A percentile compares a stretch with the other conserved stretches of the same genome.
Evolutionary conservation across 148 eudicot genomes (phyloP).

Genomic region (Amaranthus cruentus): DNA sequence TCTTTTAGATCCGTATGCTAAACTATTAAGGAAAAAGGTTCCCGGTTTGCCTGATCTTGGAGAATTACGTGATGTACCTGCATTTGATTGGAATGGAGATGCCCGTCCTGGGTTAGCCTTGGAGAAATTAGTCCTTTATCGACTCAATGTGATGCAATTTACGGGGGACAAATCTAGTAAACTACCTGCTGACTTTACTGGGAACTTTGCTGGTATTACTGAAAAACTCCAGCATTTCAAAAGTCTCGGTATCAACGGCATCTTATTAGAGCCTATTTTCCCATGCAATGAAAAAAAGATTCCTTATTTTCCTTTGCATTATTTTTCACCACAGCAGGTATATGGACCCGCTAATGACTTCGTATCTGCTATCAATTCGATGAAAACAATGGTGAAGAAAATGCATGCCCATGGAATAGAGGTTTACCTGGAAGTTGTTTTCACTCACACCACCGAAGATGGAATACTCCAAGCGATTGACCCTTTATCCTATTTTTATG

Average conservation of each 20-base stretch:
- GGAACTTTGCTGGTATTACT: slow-evolving; percentile 69
- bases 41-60: slow-evolving; percentile 40
- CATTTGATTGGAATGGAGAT: slow-evolving; percentile 76
- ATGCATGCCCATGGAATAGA: slow-evolving; percentile 79
- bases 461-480: slow-evolving; percentile 50
- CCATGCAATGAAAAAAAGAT: slow-evolving; percentile 56
- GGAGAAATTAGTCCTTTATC: slow-evolving; percentile 80
- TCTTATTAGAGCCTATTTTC: slow-evolving; percentile 74
- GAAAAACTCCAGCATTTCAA: slow-evolving; percentile 69
- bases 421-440: slow-evolving; percentile 83
- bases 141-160: slow-evolving; percentile 58
- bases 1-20: slow-evolving; percentile 82
- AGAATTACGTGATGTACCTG: slow-evolving; percentile 40
- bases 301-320: slow-evolving; percentile 79
- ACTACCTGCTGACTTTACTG: slow-evolving; percentile 47
- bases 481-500: slow-evolving; percentile 47
- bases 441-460: slow-evolving; percentile 59
- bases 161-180: slow-evolving; percentile 70
- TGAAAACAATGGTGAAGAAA: slow-evolving; percentile 88
- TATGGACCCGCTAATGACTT: slow-evolving; percentile 58
- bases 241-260: slow-evolving; percentile 74
- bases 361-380: slow-evolving; percentile 44
- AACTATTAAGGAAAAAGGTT: slow-evolving; percentile 36
- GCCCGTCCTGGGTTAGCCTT: slow-evolving; percentile 50
- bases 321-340: slow-evolving; percentile 51